Evolutionary conservation across 1,284 basidiomycete species (phyloP).

Genomic region (Ustilago vetiveriae): DNA sequence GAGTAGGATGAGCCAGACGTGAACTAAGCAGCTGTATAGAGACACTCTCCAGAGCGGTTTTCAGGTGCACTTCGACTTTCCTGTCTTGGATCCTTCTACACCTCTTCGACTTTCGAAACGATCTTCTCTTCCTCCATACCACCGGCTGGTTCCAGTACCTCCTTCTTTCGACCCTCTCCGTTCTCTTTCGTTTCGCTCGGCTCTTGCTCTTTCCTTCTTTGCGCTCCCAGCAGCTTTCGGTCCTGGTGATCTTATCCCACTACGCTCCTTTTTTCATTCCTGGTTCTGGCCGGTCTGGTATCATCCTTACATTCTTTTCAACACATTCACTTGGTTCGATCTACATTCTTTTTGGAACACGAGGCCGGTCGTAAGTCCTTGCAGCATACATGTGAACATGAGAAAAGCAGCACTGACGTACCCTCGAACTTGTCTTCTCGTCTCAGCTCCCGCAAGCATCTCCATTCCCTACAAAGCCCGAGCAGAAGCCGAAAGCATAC

Average conservation of each 20-base stretch:
- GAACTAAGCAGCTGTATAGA: no score
- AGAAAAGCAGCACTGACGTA: no score
- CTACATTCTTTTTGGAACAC: neutral
- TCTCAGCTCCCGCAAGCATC: no score
- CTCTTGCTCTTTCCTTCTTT: slow-evolving; percentile 11
- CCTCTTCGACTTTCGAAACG: slow-evolving; percentile 4
- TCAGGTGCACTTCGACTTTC: no score
- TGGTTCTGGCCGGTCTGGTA: slow-evolving; percentile 6
- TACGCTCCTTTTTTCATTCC: neutral
- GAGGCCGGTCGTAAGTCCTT: slow-evolving; percentile 37
- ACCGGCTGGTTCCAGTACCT: slow-evolving; percentile 40
- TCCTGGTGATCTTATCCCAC: slow-evolving; percentile 25
- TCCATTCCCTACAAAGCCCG: no score
- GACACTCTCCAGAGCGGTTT: no score
- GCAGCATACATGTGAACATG: neutral
- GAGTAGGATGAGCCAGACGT: neutral
- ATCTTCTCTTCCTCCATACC: slow-evolving; percentile 37
- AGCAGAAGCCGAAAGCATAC: no score
- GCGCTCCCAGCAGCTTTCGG: slow-evolving; percentile 1
- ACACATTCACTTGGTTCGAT: slow-evolving; percentile 14
- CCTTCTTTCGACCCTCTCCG: slow-evolving; percentile 3
- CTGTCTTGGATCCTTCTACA: slow-evolving; percentile 6
- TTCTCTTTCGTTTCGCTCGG: slow-evolving; percentile 1
- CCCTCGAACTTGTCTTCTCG: no score
- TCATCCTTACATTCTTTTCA: slow-evolving; percentile 2